Evolutionary conservation across 371 early-diverging fungal species (phyloP).

Genomic region (Smittium mucronatum): DNA sequence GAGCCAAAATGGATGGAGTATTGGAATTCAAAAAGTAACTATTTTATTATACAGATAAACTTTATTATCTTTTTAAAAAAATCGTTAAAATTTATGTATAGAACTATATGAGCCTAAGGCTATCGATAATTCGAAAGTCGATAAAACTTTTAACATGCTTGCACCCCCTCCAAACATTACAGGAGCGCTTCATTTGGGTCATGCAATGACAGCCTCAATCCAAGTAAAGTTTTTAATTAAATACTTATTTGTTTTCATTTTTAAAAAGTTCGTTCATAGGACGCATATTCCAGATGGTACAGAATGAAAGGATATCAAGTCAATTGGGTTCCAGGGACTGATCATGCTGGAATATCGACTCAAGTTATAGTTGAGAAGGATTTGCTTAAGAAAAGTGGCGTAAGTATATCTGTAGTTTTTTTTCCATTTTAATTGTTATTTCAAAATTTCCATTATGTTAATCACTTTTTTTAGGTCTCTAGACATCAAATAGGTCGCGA

Average conservation of each 20-base stretch:
- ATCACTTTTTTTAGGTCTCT: conserved; percentile 30
- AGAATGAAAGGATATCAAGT: conserved; percentile 97
- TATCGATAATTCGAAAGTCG: neutral
- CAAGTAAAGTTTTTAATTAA: conserved; percentile 35
- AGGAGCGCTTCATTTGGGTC: conserved; percentile 96
- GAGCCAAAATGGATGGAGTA: conserved; percentile 30
- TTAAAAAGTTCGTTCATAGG: no score
- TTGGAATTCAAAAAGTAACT: conserved; percentile 22
- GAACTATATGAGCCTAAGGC: conserved; percentile 26
- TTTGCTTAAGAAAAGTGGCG: conserved; percentile 60
- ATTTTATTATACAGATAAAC: neutral
- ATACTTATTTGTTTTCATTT: neutral
- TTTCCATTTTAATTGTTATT: neutral
- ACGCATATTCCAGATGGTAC: conserved; percentile 88
- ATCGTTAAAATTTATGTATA: neutral
- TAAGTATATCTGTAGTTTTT: neutral
- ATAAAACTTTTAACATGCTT: conserved; percentile 24
- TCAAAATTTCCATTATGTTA: neutral
- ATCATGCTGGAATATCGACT: conserved; percentile 99
- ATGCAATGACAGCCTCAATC: conserved; percentile 95
- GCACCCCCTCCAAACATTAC: conserved; percentile 84
- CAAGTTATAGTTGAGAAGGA: conserved; percentile 97
- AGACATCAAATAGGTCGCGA: conserved; percentile 91
- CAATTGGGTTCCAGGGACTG: conserved; percentile 94
- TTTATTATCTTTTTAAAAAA: conserved; percentile 3